Evolutionary conservation across 2,329 filamentous ascomycete genomes (phyloP).

Genomic region (Ceratocystis destructans): DNA sequence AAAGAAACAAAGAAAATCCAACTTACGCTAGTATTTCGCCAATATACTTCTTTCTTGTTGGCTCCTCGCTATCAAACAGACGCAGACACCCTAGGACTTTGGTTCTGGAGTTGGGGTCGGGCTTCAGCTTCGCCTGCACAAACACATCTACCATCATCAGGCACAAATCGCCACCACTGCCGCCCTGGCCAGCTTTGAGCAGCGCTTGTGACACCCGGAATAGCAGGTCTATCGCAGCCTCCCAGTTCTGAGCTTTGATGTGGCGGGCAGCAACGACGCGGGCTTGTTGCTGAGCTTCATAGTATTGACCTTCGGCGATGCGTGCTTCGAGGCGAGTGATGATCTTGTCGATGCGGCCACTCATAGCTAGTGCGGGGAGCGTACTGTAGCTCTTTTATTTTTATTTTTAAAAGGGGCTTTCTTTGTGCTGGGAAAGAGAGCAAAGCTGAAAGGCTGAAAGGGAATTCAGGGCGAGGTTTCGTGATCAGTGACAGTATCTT

Average conservation of each 20-base stretch:
- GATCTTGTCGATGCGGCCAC: slow-evolving; percentile 42
- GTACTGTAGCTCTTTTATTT: not conserved
- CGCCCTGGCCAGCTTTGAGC: slow-evolving; percentile 82
- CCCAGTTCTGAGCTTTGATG: slow-evolving; percentile 74
- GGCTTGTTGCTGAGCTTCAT: slow-evolving; percentile 97
- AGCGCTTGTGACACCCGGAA: slow-evolving; percentile 72
- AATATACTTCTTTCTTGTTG: slow-evolving; percentile 84
- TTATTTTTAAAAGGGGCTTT: not conserved
- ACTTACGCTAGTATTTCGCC: slow-evolving; percentile 64
- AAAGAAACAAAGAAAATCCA: not conserved
- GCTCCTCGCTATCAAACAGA: slow-evolving; percentile 69
- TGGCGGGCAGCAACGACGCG: slow-evolving; percentile 90
- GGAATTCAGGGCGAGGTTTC: not conserved
- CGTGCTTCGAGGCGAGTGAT: slow-evolving; percentile 62
- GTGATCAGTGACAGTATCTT: not conserved
- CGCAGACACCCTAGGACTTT: slow-evolving; percentile 65
- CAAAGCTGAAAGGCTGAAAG: not conserved
- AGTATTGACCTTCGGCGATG: slow-evolving; percentile 83
- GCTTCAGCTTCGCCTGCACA: slow-evolving; percentile 67
- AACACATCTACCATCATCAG: slow-evolving; percentile 83
- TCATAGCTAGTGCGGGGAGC: slow-evolving; percentile 13
- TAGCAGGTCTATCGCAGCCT: slow-evolving; percentile 74
- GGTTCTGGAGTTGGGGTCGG: slow-evolving; percentile 60
- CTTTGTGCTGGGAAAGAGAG: not conserved
- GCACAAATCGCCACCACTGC: slow-evolving; percentile 80